phyloP scores from a whole-genome alignment of 2,329 filamentous ascomycete genomes.

The Aspergillus cejpii region DNA sequence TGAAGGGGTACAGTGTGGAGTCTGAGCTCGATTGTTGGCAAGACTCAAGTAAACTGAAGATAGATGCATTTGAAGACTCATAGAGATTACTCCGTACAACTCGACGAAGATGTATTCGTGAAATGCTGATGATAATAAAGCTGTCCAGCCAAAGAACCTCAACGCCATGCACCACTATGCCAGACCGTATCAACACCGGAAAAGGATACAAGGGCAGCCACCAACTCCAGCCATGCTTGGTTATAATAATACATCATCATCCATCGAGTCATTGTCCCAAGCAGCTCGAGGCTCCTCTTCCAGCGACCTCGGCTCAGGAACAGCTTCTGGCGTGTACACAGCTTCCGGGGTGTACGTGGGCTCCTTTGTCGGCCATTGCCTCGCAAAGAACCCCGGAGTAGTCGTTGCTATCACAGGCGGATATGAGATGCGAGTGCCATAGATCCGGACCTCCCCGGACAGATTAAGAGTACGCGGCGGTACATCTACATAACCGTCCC shows the following conservation, averaged over 20 bases:
- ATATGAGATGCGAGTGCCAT: constrained; percentile 20
- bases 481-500: constrained; percentile 40
- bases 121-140: no score
- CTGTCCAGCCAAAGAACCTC: neutral
- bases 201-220: constrained; percentile 1
- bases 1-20: no score
- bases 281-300: neutral
- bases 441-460: constrained; percentile 27
- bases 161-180: neutral
- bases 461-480: constrained; percentile 19
- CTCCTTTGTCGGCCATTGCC: neutral
- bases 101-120: no score
- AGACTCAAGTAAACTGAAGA: no score
- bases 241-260: constrained; percentile 30
- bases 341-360: neutral
- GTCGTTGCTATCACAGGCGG: constrained; percentile 17
- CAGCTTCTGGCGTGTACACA: neutral
- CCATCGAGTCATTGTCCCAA: constrained; percentile 24
- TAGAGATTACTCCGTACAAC: no score
- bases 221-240: neutral
- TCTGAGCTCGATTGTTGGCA: no score
- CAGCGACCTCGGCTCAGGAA: neutral
- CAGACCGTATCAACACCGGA: neutral
- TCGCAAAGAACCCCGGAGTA: constrained; percentile 9
- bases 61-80: no score